Evolutionary conservation across 1,284 basidiomycete genomes (phyloP).

Genomic region (Coniferiporia weirii): DNA sequence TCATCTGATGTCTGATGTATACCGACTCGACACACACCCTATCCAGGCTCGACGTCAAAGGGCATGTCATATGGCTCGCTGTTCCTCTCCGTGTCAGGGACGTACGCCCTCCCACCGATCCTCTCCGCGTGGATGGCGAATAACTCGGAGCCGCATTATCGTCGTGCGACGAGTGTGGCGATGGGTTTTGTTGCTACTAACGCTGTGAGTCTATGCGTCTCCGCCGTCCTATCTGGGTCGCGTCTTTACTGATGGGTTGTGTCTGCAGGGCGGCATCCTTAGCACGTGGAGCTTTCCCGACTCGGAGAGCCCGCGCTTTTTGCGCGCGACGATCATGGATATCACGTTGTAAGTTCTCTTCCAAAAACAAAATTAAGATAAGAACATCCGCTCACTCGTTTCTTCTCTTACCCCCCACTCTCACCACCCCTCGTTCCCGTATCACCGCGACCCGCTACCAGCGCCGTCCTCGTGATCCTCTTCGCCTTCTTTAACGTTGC

Average conservation of each 20-base stretch:
- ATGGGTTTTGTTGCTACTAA: slow-evolving; percentile 19
- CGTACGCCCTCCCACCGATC: slow-evolving; percentile 14
- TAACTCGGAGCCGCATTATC: slow-evolving; percentile 19
- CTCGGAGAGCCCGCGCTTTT: slow-evolving; percentile 33
- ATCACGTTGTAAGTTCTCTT: slow-evolving; percentile 29
- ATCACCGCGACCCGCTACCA: slow-evolving; percentile 18
- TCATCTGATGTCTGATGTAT: neutral
- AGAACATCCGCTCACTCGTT: too few relatives aligned
- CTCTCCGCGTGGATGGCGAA: slow-evolving; percentile 20
- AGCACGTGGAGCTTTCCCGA: slow-evolving; percentile 37
- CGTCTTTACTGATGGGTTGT: neutral
- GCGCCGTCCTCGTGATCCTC: slow-evolving; percentile 25
- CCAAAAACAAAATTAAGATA: neutral
- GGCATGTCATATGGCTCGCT: slow-evolving; percentile 16
- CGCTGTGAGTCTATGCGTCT: slow-evolving; percentile 3
- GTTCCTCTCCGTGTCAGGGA: slow-evolving; percentile 18
- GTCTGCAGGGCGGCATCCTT: slow-evolving; percentile 33
- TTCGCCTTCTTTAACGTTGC: slow-evolving; percentile 26
- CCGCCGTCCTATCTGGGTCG: neutral
- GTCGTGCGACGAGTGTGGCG: slow-evolving; percentile 17
- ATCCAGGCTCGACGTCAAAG: slow-evolving; percentile 11
- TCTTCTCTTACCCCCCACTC: neutral
- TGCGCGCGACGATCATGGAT: slow-evolving; percentile 33
- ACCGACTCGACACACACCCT: too few relatives aligned
- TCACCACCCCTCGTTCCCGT: neutral